These are phyloP conservation scores for Colletotrichum paranaense DNA, from an alignment of 2,329 filamentous ascomycete species.

Conservation along the genomic window DNA sequence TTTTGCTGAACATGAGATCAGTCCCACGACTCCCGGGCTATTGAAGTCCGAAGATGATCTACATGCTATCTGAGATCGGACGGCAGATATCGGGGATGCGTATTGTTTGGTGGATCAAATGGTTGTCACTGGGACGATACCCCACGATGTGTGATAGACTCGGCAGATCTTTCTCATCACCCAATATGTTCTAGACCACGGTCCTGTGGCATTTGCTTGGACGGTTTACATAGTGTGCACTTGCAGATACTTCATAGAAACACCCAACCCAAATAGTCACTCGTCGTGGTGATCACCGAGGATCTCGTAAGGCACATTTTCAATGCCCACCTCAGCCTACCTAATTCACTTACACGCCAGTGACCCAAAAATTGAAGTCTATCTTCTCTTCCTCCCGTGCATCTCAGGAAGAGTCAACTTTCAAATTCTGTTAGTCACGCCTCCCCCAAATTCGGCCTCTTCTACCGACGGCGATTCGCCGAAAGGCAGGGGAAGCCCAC, in stretches of 20 bases:
- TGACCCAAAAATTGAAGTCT: background rate
- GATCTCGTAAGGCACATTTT: background rate
- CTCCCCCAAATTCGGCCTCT: background rate
- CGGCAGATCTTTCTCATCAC: background rate
- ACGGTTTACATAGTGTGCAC: background rate
- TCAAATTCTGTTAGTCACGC: background rate
- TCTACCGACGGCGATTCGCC: background rate
- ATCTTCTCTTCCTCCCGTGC: background rate
- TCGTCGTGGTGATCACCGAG: background rate
- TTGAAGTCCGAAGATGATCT: background rate
- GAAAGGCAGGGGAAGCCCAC: background rate
- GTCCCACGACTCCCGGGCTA: background rate
- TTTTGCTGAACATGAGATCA: too few species aligned
- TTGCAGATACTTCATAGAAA: background rate
- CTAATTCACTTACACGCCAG: background rate
- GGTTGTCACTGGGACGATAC: background rate
- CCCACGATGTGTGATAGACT: background rate
- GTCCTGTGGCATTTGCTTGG: background rate
- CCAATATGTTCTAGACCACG: background rate
- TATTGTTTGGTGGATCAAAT: background rate
- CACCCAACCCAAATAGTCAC: background rate
- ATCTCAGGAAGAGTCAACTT: too few species aligned
- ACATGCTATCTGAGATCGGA: background rate
- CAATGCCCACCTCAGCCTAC: background rate
- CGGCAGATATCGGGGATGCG: background rate